Evolutionary conservation across 2,329 filamentous ascomycete species (phyloP), one percentile per base, ranked within the genome.

Genomic region (Coniochaeta prunicola): DNA sequence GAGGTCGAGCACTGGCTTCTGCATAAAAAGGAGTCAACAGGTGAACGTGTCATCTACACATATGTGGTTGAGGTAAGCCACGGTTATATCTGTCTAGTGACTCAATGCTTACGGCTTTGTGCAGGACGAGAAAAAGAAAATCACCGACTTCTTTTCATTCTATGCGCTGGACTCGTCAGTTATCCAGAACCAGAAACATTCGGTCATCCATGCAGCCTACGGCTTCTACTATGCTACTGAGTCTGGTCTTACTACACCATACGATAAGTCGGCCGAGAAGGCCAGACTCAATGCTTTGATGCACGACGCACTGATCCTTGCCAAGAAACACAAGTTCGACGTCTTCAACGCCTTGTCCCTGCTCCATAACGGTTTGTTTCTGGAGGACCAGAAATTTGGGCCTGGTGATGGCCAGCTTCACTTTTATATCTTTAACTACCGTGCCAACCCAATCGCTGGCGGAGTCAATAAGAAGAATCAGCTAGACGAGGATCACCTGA

Each of bases 341-440:
- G 94, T 99, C 60, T 96, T 97, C 80, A 99, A 99, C 69, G 93
- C 92, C 0, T 81, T 99, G 58, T 96, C 92, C 0, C 81, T 97
- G 40, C 88, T 96, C 75, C 93, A 99, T 74, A 99, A 99, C 73
- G 89, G 86, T 0, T 81, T 97, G 21, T 97, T 99, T 82, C 80
- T 99, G 6, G 88, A 93, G 70, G 83, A 97, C 65, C 91, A 97
- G 70, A 96, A 96, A 74, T 99, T 97, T 68, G 94, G 93, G 50
- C 87, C 89, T 5, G 94, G 94, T 33, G 94, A 99, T 71, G 94
- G 94, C 53, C 91, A 94, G 72, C 80, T 99, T 66, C 92, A 99
- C 74, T 99, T 92, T 76, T 99, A 99, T 74, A 80, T 99, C 33
- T 99, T 96, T 82, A 99, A 99, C 76, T 99, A 97, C 79, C 86